Conservation (phyloP, 306 rosid species). For the Citrullus mucosospermus region DNA sequence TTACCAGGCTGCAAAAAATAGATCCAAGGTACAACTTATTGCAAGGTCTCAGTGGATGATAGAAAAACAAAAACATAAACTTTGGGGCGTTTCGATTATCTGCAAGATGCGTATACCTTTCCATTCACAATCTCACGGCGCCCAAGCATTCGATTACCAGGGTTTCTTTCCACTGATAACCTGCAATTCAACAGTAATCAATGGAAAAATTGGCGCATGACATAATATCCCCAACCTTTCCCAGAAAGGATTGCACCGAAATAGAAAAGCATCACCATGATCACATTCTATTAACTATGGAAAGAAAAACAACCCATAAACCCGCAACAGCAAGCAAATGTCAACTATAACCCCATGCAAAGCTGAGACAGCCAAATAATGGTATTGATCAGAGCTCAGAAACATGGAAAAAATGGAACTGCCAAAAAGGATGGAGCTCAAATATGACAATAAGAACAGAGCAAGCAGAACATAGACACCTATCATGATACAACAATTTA, state of each 20-base stretch:
- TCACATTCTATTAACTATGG: not conserved
- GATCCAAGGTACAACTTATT: slow-evolving; percentile 7
- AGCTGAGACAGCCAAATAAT: not conserved
- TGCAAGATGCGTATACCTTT: slow-evolving; percentile 33
- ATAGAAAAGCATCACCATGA: not conserved
- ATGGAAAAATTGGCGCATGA: not conserved
- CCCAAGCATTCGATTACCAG: slow-evolving; percentile 68
- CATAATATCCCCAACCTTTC: not conserved
- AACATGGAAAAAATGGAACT: not conserved
- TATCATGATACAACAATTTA: not conserved
- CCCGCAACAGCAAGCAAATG: not conserved
- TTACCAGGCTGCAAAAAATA: slow-evolving; percentile 43
- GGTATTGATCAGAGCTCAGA: not conserved
- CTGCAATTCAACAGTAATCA: slow-evolving; percentile 26
- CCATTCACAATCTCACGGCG: slow-evolving; percentile 55
- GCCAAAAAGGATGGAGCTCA: not conserved
- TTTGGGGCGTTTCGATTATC: not conserved
- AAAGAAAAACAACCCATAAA: not conserved
- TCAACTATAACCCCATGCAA: not conserved
- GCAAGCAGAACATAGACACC: not conserved
- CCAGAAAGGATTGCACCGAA: not conserved
- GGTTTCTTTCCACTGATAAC: slow-evolving; percentile 60
- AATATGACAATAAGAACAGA: not conserved
- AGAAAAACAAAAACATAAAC: not conserved
- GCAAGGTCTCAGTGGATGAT: slow-evolving; percentile 1